Evolutionary conservation across 352 stramenopile genomes (phyloP), one percentile per base, ranked within the genome.

Genomic region (Pythium periplocum): DNA sequence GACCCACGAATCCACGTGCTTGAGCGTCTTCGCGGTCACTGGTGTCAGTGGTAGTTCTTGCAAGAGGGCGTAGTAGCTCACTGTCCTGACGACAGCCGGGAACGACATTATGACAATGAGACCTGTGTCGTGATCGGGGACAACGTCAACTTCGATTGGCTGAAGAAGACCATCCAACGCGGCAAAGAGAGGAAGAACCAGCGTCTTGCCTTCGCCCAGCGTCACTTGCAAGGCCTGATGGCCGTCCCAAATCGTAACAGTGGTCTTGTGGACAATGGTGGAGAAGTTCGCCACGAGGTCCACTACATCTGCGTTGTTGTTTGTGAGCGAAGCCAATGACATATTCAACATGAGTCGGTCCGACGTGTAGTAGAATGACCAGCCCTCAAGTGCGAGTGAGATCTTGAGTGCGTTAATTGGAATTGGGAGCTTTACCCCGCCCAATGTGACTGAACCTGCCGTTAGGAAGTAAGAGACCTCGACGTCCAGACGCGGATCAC

Each of bases 61-160:
- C 6, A 55, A 35, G 9, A 55, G 40, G 11, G 55, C 34, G 35
- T 55, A 47, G 41, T 61, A 61, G 2, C 31, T 30, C 7, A 61
- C 34, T 3, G 33, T 26, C 40, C 44, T 5, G 4, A 7, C 38
- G 45, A 61, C 55, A 30, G 26, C 9, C 8, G 55, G 40, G 30
- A 61, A 55, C 5, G 26, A 12, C 6, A 53, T 35, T 4, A 36
- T 31, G 10, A 53, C 36, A 26, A 26, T 26, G 17, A 26, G 8
- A 42, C n/a, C 11, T 12, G 34, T 9, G 30, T 10, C n/a, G 10
- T 34, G 44, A 48, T 8, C 11, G 17, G 4, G 5, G n/a, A 26
- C 17, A 26, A 26, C 2, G 6, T 57, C 51, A 4, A 45, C 40
- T 5, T 45, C 11, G 44, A 48, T 48, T n/a, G n/a, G 12, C 44